Evolutionary conservation across 306 rosid genomes (phyloP), one percentile per base, ranked within the genome.

Genomic region (Abrus pulchellus): DNA sequence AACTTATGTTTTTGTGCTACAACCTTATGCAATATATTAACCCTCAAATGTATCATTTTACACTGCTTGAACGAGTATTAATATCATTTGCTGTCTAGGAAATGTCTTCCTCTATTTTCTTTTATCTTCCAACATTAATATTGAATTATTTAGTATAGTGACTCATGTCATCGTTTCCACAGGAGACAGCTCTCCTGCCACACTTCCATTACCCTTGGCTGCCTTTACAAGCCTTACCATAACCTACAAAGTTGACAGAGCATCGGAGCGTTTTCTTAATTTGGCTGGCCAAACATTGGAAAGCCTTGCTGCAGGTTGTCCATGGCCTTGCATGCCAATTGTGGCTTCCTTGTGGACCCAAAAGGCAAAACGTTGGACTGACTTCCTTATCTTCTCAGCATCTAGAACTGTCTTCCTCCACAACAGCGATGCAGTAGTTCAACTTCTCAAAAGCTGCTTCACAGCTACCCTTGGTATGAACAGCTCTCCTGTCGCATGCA

Each of bases 271-370:
- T 50, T 92, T 92, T 74, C 99, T 95, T 78, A 87, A 86, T 87
- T 87, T 95, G 89, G 99, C 93, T 61, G 97, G 96, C 77, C 99
- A 95, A 49, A 88, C 98, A 65, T 84, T 95, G 87, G 98, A 93
- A 89, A 79, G 86, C 84, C 93, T 95, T 44, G 97, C 99, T 36
- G 98, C 98, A 14, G 97, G 97, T 66, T 93, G 98, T 81, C 97
- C 98, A 3, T 95, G 99, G 98, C 99, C 99, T 82, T 93, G 98
- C 83, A 95, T 95, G 99, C 94, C 99, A 54, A 92, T 95, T 63
- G 99, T 95, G 62, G 93, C 98, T 67, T 95, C 99, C 85, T 90
- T 95, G 41, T 95, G 99, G 99, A 92, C 98, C 64, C 99, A 89
- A 86, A 95, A 93, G 85, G 99, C 98, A 30, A 95, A 86, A 82